Conservation (phyloP, 2,329 filamentous ascomycete species). For the Colletotrichum truncatum region DNA sequence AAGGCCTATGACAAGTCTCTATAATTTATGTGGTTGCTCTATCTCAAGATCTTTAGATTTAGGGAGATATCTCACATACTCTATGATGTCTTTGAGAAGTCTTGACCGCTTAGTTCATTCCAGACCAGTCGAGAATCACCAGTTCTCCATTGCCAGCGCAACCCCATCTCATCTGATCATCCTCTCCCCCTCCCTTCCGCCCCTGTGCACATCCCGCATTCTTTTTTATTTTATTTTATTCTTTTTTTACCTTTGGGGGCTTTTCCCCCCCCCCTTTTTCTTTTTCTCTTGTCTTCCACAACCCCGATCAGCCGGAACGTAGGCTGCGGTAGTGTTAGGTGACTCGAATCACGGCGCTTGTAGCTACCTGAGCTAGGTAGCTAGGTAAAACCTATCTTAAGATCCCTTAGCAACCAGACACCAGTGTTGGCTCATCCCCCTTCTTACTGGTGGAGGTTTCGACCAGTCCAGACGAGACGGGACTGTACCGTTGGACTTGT, state of each 20-base stretch:
- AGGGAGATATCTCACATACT: too few relatives aligned
- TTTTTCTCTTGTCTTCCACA: background rate
- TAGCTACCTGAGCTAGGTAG: constrained; percentile 4
- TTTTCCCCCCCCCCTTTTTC: constrained; percentile 18
- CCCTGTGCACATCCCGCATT: constrained; percentile 30
- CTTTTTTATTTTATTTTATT: background rate
- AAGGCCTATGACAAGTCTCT: too few relatives aligned
- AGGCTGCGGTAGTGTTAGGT: constrained; percentile 8
- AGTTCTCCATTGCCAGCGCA: constrained; percentile 15
- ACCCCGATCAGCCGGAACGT: constrained; percentile 6
- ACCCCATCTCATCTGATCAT: constrained; percentile 28
- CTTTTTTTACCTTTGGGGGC: background rate
- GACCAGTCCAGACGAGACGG: background rate
- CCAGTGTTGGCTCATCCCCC: too few relatives aligned
- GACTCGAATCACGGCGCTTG: background rate
- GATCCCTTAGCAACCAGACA: background rate
- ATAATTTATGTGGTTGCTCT: too few relatives aligned
- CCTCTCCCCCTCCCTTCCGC: constrained; percentile 1
- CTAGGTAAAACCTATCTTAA: background rate
- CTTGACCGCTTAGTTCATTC: constrained; percentile 17
- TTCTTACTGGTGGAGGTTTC: background rate
- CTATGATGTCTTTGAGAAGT: background rate
- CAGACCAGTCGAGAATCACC: constrained; percentile 19
- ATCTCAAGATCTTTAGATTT: too few relatives aligned
- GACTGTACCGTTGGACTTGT: background rate